Base-by-base conservation (phyloP, 257 asterid species). In the Cordia subcordata region DNA sequence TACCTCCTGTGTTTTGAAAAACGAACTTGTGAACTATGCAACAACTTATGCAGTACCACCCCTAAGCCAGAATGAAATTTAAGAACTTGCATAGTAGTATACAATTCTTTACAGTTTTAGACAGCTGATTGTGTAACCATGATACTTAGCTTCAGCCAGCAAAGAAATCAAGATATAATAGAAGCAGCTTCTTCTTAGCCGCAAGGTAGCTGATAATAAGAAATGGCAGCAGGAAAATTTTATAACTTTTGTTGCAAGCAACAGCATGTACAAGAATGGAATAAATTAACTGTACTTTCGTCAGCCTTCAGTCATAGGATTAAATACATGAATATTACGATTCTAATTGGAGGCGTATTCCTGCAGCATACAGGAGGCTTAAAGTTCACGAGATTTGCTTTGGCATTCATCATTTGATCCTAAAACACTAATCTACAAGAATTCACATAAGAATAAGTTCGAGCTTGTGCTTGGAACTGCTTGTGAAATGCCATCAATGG, bases 361-460 rank as follows among this genome's bases (percentile, higher is more conserved):
- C 23, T 27, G 20, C 35, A 32, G 44, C 47, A 20, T 60, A 55
- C n/a, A 32, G 53, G 61, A 21, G 42, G 44, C 58, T 53, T 27
- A 42, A 62, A 44, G 20, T 61, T 44, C 57, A 46, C 40, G 62
- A 59, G 40, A 32, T 42, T 42, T 42, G 12, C 47, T 42, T 42
- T 42, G 47, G 2, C 2, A 8, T 42, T 42, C 12, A 42, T 4
- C 47, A 4, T 42, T 14, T 42, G 47, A 11, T 42, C 47, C 56
- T 57, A 78, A 51, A 71, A 68, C 44, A 82, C 80, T 52, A 80
- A 53, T 72, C 77, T 80, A 71, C 77, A 78, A 9, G 79, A 68
- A 59, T 70, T 74, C 57, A 33, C 21, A 58, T 68, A 69, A 59
- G 84, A 82, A 42, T 19, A 60, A 53, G 51, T 70, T 59, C 66